phyloP scores from a whole-genome alignment of 1,139 yeast species.

The Sugiyamaella sp. region DNA sequence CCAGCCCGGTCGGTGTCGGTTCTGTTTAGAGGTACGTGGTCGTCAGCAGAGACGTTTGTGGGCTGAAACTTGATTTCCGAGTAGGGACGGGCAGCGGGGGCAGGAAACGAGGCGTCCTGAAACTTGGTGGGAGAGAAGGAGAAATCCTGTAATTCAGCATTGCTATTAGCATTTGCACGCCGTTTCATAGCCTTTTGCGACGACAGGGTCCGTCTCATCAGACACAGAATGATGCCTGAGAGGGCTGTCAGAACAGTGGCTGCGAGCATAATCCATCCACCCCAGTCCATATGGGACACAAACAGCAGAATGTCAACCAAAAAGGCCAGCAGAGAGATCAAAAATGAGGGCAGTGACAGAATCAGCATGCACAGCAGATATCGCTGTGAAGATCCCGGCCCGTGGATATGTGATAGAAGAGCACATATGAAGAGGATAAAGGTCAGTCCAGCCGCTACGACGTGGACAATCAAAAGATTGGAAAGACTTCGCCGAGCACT shows the following conservation, averaged over 20 bases:
- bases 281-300: constrained; percentile 55
- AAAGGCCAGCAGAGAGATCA: constrained; percentile 54
- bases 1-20: constrained; percentile 3
- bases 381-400: constrained; percentile 43
- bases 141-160: constrained; percentile 33
- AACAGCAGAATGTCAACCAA: constrained; percentile 58
- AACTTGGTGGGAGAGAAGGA: constrained; percentile 22
- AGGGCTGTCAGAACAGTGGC: constrained; percentile 50
- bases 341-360: constrained; percentile 51
- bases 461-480: constrained; percentile 73
- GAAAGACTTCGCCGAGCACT: constrained; percentile 68
- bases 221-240: constrained; percentile 48
- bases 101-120: constrained; percentile 17
- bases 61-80: constrained; percentile 22
- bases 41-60: constrained; percentile 18
- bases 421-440: constrained; percentile 51
- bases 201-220: constrained; percentile 56
- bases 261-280: constrained; percentile 56
- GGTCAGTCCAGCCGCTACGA: constrained; percentile 81
- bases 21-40: constrained; percentile 15
- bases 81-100: constrained; percentile 13
- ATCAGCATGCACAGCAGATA: constrained; percentile 47
- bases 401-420: constrained; percentile 46
- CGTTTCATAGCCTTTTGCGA: constrained; percentile 49
- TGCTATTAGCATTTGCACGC: constrained; percentile 32